Conservation (phyloP, 1,139 yeast species). For the Zhuliangozyma blackwelliae region DNA sequence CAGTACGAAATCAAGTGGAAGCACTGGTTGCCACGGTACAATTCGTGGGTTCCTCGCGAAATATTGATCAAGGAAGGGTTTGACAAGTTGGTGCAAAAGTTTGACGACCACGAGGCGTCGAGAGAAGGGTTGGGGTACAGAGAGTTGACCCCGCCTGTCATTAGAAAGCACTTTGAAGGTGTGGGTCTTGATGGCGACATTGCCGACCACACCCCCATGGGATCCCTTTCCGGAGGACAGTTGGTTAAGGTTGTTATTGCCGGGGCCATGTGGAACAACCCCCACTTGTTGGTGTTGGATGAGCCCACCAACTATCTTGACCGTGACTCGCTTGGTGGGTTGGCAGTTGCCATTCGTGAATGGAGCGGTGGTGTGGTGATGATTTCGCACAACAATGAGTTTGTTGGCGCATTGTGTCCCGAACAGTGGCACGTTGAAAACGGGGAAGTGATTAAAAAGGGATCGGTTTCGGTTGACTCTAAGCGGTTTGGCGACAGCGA, state of each 20-base stretch:
- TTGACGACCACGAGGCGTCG: slow-evolving; percentile 97
- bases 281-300: slow-evolving; percentile 94
- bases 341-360: slow-evolving; percentile 95
- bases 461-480: slow-evolving; percentile 68
- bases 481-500: slow-evolving; percentile 70
- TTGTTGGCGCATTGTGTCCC: slow-evolving; percentile 95
- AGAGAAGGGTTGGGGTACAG: slow-evolving; percentile 98
- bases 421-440: slow-evolving; percentile 98
- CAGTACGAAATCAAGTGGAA: slow-evolving; percentile 97
- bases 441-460: slow-evolving; percentile 84
- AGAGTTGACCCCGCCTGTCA: slow-evolving; percentile 84
- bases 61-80: slow-evolving; percentile 76
- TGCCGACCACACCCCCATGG: slow-evolving; percentile 97
- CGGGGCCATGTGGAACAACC: slow-evolving; percentile 99
- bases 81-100: slow-evolving; percentile 81
- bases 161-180: slow-evolving; percentile 93
- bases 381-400: slow-evolving; percentile 97
- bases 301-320: slow-evolving; percentile 98
- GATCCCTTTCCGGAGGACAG: slow-evolving; percentile 96
- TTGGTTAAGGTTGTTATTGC: slow-evolving; percentile 97
- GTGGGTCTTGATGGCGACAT: slow-evolving; percentile 97
- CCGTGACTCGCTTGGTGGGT: slow-evolving; percentile 95
- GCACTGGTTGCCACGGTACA: slow-evolving; percentile 86
- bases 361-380: slow-evolving; percentile 98
- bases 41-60: slow-evolving; percentile 91